A percentile compares a stretch with the other conserved stretches of the same genome.
Conservation (phyloP, 2,329 filamentous ascomycete genomes). For the Alternaria solani region DNA sequence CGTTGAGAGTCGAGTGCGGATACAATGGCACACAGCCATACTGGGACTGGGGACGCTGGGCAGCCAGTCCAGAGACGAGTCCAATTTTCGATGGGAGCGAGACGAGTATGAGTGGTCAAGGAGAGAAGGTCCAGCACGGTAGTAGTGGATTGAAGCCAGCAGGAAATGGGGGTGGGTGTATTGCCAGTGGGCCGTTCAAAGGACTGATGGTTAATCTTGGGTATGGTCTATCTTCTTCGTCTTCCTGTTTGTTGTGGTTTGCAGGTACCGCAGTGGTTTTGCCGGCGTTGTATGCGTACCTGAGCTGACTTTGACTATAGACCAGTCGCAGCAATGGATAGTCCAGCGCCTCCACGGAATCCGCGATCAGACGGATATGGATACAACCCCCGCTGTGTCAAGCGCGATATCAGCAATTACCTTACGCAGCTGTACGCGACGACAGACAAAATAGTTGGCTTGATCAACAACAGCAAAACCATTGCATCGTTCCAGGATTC, state of each 20-base stretch:
- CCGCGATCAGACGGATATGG: slow-evolving; percentile 42
- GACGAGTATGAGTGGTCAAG: slow-evolving; percentile 59
- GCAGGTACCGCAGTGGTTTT: neutral
- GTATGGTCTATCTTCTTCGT: slow-evolving; percentile 16
- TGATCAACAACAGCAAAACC: slow-evolving; percentile 36
- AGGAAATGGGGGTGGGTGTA: slow-evolving; percentile 65
- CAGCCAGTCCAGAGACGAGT: slow-evolving; percentile 55
- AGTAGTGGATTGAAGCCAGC: slow-evolving; percentile 50
- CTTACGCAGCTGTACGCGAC: slow-evolving; percentile 38
- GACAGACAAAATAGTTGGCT: slow-evolving; percentile 36
- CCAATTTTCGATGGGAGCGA: slow-evolving; percentile 66
- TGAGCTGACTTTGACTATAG: slow-evolving; percentile 23
- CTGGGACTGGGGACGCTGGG: slow-evolving; percentile 62
- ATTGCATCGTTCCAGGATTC: slow-evolving; percentile 51
- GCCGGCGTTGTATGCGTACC: neutral
- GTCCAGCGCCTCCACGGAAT: slow-evolving; percentile 45
- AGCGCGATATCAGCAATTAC: slow-evolving; percentile 49
- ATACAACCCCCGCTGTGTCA: slow-evolving; percentile 53
- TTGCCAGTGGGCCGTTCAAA: slow-evolving; percentile 61
- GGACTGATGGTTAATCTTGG: slow-evolving; percentile 45
- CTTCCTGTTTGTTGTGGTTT: neutral
- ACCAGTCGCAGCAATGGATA: slow-evolving; percentile 31
- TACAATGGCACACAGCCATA: slow-evolving; percentile 58
- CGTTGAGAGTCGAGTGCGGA: slow-evolving; percentile 54
- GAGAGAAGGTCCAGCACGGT: slow-evolving; percentile 44